Base-by-base conservation (phyloP, 2,329 filamentous ascomycete species). In the Aspergillus hortae region DNA sequence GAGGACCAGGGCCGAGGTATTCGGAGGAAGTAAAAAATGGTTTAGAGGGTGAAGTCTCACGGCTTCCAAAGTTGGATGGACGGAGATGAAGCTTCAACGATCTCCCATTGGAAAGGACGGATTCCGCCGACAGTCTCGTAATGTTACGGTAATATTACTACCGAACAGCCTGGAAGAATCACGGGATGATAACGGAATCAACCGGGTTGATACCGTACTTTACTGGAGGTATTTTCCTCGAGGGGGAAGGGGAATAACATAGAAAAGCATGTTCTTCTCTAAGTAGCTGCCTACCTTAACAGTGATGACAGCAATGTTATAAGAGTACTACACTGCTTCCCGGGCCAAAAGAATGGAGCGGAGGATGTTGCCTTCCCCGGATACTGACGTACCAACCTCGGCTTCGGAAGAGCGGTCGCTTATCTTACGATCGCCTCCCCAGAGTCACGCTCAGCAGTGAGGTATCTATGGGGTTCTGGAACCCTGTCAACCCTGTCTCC, bases 351-450 rank as follows among this genome's bases (percentile, higher is more conserved):
- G 14, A 42, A 12, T 12, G 19, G 10, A n/a, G 11, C 14, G 35
- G 35, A n/a, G 35, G 35, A n/a, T 38, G 35, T 44, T 33, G 27
- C 10, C 11, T 41, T 40, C 38, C 44, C 36, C 46, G n/a, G 57
- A 59, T 59, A 49, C 58, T 64, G 60, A 64, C 60, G 61, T 61
- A 59, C 51, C 40, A 66, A 67, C 67, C 67, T 70, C 67, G 67
- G 67, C 65, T 62, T 59, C 66, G 62, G 65, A 56, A 61, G 57
- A 50, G 17, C 40, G 11, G 19, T 33, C 61, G 62, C 64, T 67
- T 64, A 68, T 62, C 63, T 58, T 55, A 49, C 55, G 48, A 57
- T 61, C 61, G 64, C 60, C 61, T 61, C 58, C 61, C 65, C 67
- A 65, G 66, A 60, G 64, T 58, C 59, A 57, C 56, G 51, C 52